Base-by-base conservation (phyloP, 208 protist genomes). In the Trypanosoma congolense region DNA sequence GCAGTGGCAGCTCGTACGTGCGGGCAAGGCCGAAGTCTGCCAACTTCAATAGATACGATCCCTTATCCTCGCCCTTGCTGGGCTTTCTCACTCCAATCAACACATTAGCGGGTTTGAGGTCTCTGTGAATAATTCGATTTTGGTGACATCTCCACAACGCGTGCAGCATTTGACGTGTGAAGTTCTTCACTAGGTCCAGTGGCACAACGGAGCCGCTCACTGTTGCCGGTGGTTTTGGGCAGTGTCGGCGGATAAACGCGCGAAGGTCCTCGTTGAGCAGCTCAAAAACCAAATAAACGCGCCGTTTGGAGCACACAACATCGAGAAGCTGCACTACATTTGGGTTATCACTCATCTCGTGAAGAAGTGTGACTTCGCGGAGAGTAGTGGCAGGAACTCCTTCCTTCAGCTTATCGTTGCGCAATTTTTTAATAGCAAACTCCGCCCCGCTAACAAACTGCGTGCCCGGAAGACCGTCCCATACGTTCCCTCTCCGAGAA, bases 211-310 rank as follows among this genome's bases (percentile, higher is more conserved):
- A 88, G 18, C 75, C 70, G 26, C 74, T 65, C 0, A 57, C 41
- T 38, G 50, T n/a, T 21, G 22, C 38, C 49, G 65, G 24, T 80
- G 71, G 56, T 25, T 58, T 24, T 6, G 69, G 76, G 12, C 68
- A 80, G 45, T 77, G 67, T 1, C 75, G 77, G 49, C 72, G 70
- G 55, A 92, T 92, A 56, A 92, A 87, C 0, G 24, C 49, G 44
- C 97, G 97, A 45, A 99, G 73, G 63, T 99, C 96, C 53, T 97
- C 83, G 29, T 97, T 80, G 4, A 98, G 72, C 49, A 95, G 92
- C 75, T 99, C 97, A 66, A 98, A 98, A 30, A 98, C 96, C 12
- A 99, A 71, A 38, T 96, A 98, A 2, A 98, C 82, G 38, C 96
- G 96, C 48, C 90, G 91, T 21, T 96, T 72, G n/a, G 79, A 86